Conservation (phyloP, 371 early-diverging fungal genomes). For the Circinella umbellata region DNA sequence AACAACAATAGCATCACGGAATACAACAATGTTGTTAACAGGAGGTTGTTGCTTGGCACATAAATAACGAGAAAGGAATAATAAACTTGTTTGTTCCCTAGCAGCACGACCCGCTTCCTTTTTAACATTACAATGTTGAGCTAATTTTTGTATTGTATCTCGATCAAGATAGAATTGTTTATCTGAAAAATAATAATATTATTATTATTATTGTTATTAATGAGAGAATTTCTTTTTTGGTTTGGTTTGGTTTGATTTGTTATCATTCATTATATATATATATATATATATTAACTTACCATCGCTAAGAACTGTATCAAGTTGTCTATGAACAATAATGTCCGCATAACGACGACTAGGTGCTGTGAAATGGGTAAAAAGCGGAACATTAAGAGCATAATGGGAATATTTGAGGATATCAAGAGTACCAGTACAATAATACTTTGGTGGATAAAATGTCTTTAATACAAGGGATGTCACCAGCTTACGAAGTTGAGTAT, state of each 20-base stretch:
- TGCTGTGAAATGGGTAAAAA: conserved; percentile 92
- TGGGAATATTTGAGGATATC: conserved; percentile 71
- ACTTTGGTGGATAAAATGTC: conserved; percentile 85
- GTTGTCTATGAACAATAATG: conserved; percentile 91
- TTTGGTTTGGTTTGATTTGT: too few species aligned
- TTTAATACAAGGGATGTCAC: conserved; percentile 69
- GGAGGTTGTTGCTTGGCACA: conserved; percentile 31
- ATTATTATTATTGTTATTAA: too few species aligned
- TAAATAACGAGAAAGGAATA: conserved; percentile 69
- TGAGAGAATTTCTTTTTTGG: too few species aligned
- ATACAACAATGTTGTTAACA: conserved; percentile 30
- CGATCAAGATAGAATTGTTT: conserved; percentile 52
- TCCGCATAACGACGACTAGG: conserved; percentile 96
- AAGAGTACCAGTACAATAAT: conserved; percentile 84
- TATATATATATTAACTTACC: conserved; percentile 14
- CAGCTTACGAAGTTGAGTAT: conserved; percentile 50
- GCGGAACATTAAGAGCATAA: conserved; percentile 75
- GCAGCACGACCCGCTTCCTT: conserved; percentile 76
- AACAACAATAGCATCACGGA: conserved; percentile 46
- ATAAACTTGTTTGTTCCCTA: conserved; percentile 68
- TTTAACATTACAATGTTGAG: conserved; percentile 76
- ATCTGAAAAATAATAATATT: background rate
- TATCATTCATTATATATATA: too few species aligned
- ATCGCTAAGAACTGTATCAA: conserved; percentile 39
- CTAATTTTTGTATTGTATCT: conserved; percentile 56